Percentiles rank a stretch among this genome's conserved stretches.
Conservation (phyloP, 192 early-diverging fungal genomes). For the Dimargaris xerosporica region DNA sequence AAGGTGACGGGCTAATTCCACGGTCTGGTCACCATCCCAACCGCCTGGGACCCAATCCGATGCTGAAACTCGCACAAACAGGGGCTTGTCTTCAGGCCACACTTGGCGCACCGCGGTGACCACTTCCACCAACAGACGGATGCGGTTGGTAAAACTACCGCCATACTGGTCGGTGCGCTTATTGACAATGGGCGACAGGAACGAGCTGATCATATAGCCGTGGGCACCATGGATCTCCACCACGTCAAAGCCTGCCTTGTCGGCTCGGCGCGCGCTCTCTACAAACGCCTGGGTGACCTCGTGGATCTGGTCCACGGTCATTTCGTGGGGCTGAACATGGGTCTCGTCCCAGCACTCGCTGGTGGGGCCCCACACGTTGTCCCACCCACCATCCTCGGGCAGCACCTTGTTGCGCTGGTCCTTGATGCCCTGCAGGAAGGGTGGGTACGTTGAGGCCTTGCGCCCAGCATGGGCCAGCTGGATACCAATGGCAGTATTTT, state of each 20-base stretch:
- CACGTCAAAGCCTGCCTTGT: slow-evolving; percentile 73
- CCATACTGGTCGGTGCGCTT: slow-evolving; percentile 83
- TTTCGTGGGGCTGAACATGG: slow-evolving; percentile 31
- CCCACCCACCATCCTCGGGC: slow-evolving; percentile 48
- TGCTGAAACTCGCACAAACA: slow-evolving; percentile 72
- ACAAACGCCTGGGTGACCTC: slow-evolving; percentile 43
- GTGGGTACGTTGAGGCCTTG: slow-evolving; percentile 38
- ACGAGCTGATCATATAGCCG: slow-evolving; percentile 73
- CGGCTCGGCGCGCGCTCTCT: slow-evolving; percentile 48
- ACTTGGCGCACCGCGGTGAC: slow-evolving; percentile 38
- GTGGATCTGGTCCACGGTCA: slow-evolving; percentile 53
- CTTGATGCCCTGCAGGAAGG: slow-evolving; percentile 14
- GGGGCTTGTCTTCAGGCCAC: slow-evolving; percentile 67
- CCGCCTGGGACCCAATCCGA: slow-evolving; percentile 52
- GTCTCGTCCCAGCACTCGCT: slow-evolving; percentile 29
- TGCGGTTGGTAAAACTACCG: slow-evolving; percentile 78
- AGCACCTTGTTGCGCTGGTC: slow-evolving; percentile 13
- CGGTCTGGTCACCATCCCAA: slow-evolving; percentile 61
- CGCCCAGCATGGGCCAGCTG: slow-evolving; percentile 77
- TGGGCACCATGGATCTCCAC: slow-evolving; percentile 85
- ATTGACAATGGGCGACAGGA: slow-evolving; percentile 69
- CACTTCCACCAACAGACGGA: slow-evolving; percentile 58
- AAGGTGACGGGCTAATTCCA: slow-evolving; percentile 40
- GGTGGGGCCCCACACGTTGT: slow-evolving; percentile 51
- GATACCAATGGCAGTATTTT: slow-evolving; percentile 43